A percentile compares a stretch with the other conserved stretches of the same genome.
These are phyloP conservation scores for Polyporus arcularius DNA, from an alignment of 768 basidiomycete species.

Conservation along the genomic window DNA sequence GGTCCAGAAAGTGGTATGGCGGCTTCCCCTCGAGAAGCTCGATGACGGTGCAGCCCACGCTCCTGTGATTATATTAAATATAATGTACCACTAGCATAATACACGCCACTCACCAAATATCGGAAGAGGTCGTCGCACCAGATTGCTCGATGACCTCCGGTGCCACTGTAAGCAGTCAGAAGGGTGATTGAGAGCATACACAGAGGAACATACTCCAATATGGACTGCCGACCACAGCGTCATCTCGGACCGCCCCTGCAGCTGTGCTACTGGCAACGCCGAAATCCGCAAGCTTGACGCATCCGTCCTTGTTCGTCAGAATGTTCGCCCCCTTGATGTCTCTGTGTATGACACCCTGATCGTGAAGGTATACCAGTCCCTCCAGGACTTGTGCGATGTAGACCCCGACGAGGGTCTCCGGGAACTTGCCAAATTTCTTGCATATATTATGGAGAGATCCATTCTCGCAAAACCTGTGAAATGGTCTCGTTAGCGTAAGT, in stretches of 20 bases:
- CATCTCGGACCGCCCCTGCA: slow-evolving; percentile 74
- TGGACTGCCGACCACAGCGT: slow-evolving; percentile 94
- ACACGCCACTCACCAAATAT: slow-evolving; percentile 72
- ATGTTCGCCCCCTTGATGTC: slow-evolving; percentile 99
- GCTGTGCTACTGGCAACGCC: slow-evolving; percentile 88
- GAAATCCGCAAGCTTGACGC: slow-evolving; percentile 98
- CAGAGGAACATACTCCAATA: slow-evolving; percentile 85
- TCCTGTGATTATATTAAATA: slow-evolving; percentile 40
- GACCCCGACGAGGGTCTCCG: slow-evolving; percentile 93
- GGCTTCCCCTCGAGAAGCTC: slow-evolving; percentile 91
- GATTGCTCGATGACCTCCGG: slow-evolving; percentile 99
- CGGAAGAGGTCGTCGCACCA: slow-evolving; percentile 94
- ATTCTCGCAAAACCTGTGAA: slow-evolving; percentile 89
- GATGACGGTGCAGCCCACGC: slow-evolving; percentile 96
- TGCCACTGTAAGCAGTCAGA: slow-evolving; percentile 63
- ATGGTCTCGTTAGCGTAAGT: background rate
- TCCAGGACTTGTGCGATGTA: slow-evolving; percentile 97
- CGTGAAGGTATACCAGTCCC: slow-evolving; percentile 95
- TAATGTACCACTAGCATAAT: background rate
- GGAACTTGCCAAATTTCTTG: slow-evolving; percentile 98
- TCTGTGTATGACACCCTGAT: slow-evolving; percentile 98
- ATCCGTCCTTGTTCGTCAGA: slow-evolving; percentile 97
- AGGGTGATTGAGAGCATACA: background rate
- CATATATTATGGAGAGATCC: slow-evolving; percentile 94
- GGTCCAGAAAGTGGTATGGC: slow-evolving; percentile 93